Percentiles rank a stretch among this genome's conserved stretches.
Evolutionary conservation across 1,284 basidiomycete genomes (phyloP).

Genomic region (Cutaneotrichosporon cavernicola): DNA sequence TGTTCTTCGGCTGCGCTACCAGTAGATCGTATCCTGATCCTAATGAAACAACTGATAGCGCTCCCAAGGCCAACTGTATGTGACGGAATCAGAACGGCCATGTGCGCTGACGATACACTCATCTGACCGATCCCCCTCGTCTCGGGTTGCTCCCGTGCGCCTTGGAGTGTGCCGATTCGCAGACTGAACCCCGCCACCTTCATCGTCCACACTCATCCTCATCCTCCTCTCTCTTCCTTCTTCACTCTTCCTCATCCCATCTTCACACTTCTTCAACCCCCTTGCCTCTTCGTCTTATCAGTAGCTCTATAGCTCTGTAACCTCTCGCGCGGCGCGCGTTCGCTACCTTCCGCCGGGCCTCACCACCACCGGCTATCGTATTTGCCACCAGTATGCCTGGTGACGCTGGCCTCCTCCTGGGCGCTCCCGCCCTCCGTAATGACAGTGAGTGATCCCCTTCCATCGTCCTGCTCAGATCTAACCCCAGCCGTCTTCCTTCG

Average conservation of each 20-base stretch:
- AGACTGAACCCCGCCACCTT: not conserved
- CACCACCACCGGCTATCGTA: not conserved
- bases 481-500: slow-evolving; percentile 2
- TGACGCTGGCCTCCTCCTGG: not conserved
- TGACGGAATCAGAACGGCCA: not conserved
- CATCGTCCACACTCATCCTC: slow-evolving; percentile 3
- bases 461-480: not conserved
- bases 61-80: not conserved
- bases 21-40: not conserved
- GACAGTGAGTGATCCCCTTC: not conserved
- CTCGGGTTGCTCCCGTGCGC: slow-evolving; percentile 1
- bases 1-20: not conserved
- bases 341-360: not conserved
- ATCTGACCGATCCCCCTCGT: not conserved
- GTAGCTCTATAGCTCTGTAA: not conserved
- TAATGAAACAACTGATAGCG: not conserved
- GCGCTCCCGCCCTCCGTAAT: not conserved
- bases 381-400: slow-evolving; percentile 8
- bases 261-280: no score
- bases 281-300: not conserved
- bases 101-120: not conserved
- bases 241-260: not conserved
- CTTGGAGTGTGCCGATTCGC: not conserved
- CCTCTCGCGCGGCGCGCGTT: not conserved
- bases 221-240: not conserved